These are phyloP conservation scores for Saxophila tyrrhenica DNA, from an alignment of 495 filamentous ascomycete species.

Conservation along the genomic window DNA sequence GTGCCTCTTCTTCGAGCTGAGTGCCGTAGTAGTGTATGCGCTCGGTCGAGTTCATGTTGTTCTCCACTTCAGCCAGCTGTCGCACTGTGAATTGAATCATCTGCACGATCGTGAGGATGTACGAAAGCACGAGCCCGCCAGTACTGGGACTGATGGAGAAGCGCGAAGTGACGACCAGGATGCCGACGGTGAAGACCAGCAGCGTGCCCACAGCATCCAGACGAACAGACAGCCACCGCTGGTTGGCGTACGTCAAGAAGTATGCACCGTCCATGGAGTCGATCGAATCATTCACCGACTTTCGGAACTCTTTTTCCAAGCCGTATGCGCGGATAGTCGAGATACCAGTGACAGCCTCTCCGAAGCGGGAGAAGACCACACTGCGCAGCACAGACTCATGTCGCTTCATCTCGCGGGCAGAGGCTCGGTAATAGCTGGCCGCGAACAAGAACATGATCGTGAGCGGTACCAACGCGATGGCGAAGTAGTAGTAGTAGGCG, in stretches of 20 bases:
- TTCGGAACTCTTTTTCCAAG: constrained; percentile 58
- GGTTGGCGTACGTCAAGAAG: constrained; percentile 86
- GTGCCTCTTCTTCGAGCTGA: constrained; percentile 76
- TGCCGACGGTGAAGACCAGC: constrained; percentile 75
- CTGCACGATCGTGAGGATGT: constrained; percentile 87
- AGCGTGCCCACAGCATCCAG: constrained; percentile 73
- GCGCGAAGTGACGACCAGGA: constrained; percentile 87
- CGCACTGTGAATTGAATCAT: constrained; percentile 93
- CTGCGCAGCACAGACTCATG: constrained; percentile 85
- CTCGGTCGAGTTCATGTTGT: constrained; percentile 94
- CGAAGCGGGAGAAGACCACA: constrained; percentile 78
- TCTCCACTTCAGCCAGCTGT: constrained; percentile 92
- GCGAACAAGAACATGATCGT: constrained; percentile 71
- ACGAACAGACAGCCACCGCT: constrained; percentile 78
- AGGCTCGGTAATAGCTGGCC: constrained; percentile 78
- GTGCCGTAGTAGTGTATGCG: constrained; percentile 88
- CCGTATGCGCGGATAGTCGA: constrained; percentile 84
- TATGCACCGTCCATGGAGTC: constrained; percentile 91
- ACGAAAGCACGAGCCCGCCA: constrained; percentile 76
- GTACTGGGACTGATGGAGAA: constrained; percentile 78
- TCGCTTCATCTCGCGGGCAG: constrained; percentile 86
- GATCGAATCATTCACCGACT: constrained; percentile 56
- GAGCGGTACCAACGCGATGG: constrained; percentile 75
- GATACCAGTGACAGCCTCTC: constrained; percentile 73
- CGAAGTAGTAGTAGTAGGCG: constrained; percentile 87